phyloP scores from a whole-genome alignment of 805 yeast species.

The Pichia eremophila region DNA sequence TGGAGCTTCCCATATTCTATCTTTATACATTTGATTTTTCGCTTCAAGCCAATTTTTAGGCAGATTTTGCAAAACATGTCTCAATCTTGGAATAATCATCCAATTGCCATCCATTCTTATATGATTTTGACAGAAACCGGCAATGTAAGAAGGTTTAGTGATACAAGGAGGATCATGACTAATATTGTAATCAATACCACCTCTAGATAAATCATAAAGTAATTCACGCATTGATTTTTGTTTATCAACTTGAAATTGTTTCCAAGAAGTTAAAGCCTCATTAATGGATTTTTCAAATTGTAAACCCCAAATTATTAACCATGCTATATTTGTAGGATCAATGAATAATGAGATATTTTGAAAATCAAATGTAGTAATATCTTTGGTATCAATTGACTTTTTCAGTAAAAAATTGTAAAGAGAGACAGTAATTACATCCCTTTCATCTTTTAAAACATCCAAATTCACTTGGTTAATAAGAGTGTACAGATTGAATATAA shows the following conservation, averaged over 20 bases:
- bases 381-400: conserved; percentile 1
- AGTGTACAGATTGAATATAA: conserved; percentile 4
- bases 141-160: conserved; percentile 78
- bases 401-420: conserved; percentile 4
- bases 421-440: conserved; percentile 7
- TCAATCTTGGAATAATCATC: conserved; percentile 71
- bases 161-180: conserved; percentile 83
- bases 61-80: conserved; percentile 58
- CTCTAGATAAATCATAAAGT: conserved; percentile 32
- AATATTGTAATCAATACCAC: conserved; percentile 35
- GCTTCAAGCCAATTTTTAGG: conserved; percentile 43
- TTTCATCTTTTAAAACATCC: conserved; percentile 5
- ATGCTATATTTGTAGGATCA: conserved; percentile 14
- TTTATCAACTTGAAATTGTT: conserved; percentile 8
- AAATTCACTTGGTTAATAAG: conserved; percentile 9
- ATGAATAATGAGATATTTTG: conserved; percentile 12
- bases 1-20: conserved; percentile 36
- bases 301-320: conserved; percentile 12
- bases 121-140: conserved; percentile 63
- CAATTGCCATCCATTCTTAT: conserved; percentile 77
- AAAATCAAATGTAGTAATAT: conserved; percentile 9
- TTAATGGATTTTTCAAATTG: conserved; percentile 2
- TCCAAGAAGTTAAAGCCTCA: conserved; percentile 4
- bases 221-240: conserved; percentile 28
- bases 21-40: conserved; percentile 25